phyloP scores from a whole-genome alignment of 768 basidiomycete species.

The Termitomyces sp. region DNA sequence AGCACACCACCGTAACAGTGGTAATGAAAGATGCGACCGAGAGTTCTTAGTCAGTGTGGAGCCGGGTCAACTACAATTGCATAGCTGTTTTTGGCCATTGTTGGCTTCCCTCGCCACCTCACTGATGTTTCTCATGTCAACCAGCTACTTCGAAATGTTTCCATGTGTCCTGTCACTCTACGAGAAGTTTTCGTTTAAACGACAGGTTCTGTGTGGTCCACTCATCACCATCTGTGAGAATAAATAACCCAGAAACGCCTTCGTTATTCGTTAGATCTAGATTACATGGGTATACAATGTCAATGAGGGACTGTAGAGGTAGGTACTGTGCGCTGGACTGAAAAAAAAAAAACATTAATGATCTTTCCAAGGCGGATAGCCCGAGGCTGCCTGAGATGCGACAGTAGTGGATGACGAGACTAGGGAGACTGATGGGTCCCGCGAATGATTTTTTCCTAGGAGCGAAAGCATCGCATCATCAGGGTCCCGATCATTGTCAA shows the following conservation, averaged over 20 bases:
- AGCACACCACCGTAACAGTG: too few species aligned
- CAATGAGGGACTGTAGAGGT: neutral
- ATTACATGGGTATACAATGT: neutral
- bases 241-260: neutral
- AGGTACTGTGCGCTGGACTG: too few species aligned
- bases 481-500: slow-evolving; percentile 16
- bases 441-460: slow-evolving; percentile 21
- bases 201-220: too few species aligned
- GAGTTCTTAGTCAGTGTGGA: too few species aligned
- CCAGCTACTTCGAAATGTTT: neutral
- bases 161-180: neutral
- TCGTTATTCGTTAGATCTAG: neutral
- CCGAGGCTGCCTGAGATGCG: slow-evolving; percentile 18
- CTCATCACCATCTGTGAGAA: neutral
- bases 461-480: slow-evolving; percentile 36
- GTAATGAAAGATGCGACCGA: too few species aligned
- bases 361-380: slow-evolving; percentile 23
- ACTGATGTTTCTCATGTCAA: neutral
- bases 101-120: neutral
- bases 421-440: slow-evolving; percentile 8
- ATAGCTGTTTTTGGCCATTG: neutral
- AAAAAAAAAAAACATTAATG: neutral
- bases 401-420: slow-evolving; percentile 12
- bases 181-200: neutral
- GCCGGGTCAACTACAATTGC: too few species aligned